A percentile compares a stretch with the other conserved stretches of the same genome.
phyloP scores from a whole-genome alignment of 1,284 basidiomycete species.

The Puccinia horiana region DNA sequence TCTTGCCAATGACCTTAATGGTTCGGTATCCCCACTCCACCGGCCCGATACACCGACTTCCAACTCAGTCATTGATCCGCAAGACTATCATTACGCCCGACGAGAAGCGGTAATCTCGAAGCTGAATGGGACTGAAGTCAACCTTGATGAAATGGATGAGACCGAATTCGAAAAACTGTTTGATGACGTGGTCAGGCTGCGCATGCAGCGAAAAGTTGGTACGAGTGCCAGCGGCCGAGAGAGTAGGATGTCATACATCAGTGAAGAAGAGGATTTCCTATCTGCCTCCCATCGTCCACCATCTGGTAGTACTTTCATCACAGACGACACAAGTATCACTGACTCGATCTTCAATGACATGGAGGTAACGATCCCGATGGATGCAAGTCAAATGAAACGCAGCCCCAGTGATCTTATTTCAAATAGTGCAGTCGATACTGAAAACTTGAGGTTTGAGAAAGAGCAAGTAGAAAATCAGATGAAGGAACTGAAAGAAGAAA shows the following conservation, averaged over 20 bases:
- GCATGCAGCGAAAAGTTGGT: constrained; percentile 63
- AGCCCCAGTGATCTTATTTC: constrained; percentile 22
- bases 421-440: constrained; percentile 66
- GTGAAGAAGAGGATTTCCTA: constrained; percentile 61
- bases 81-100: constrained; percentile 91
- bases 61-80: constrained; percentile 63
- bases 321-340: constrained; percentile 76
- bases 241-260: constrained; percentile 67
- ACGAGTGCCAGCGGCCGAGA: constrained; percentile 64
- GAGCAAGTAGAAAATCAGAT: constrained; percentile 77
- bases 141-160: constrained; percentile 84
- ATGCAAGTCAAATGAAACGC: constrained; percentile 65
- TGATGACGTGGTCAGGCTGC: constrained; percentile 80
- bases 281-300: constrained; percentile 74
- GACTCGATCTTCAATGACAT: constrained; percentile 62
- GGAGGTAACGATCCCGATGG: constrained; percentile 59
- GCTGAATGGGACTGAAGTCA: constrained; percentile 74
- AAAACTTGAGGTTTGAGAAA: constrained; percentile 84
- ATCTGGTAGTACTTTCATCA: constrained; percentile 69
- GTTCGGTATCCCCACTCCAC: constrained; percentile 59
- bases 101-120: constrained; percentile 83
- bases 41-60: constrained; percentile 73
- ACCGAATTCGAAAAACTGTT: constrained; percentile 89
- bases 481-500: constrained; percentile 57
- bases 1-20: constrained; percentile 51